These are phyloP conservation scores for Chrysophaeum taylorii DNA, from an alignment of 352 stramenopile species.

Conservation along the genomic window DNA sequence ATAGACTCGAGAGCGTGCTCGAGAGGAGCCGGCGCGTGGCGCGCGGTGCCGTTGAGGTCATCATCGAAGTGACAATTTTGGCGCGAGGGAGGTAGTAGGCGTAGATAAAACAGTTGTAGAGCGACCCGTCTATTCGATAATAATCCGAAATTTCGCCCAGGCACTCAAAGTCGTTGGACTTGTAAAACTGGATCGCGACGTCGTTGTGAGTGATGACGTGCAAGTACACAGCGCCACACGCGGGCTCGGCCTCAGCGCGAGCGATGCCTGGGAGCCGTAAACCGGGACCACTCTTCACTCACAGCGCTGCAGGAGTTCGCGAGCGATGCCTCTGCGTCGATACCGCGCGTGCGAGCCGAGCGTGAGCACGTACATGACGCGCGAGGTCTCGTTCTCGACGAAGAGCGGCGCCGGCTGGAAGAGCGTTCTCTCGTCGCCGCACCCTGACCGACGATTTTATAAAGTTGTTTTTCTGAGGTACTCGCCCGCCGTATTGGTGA, in stretches of 20 bases:
- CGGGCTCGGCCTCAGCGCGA: slow-evolving; percentile 54
- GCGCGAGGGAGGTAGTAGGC: slow-evolving; percentile 38
- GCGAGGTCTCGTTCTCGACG: neutral
- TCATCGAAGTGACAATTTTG: too few species aligned
- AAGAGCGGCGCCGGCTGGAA: neutral
- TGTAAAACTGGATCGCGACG: slow-evolving; percentile 84
- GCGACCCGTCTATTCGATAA: slow-evolving; percentile 52
- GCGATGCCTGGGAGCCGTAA: too few species aligned
- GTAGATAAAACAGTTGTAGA: slow-evolving; percentile 61
- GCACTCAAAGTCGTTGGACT: slow-evolving; percentile 83
- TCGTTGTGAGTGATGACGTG: slow-evolving; percentile 92
- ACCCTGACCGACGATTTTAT: too few species aligned
- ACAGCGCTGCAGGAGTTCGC: slow-evolving; percentile 71
- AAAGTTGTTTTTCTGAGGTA: too few species aligned
- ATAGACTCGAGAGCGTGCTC: too few species aligned
- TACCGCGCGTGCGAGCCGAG: slow-evolving; percentile 70
- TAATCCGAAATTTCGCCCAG: slow-evolving; percentile 72
- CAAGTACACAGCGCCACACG: slow-evolving; percentile 82
- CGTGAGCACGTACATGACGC: slow-evolving; percentile 93
- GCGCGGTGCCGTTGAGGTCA: too few species aligned
- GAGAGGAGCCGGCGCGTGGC: too few species aligned
- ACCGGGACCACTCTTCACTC: too few species aligned
- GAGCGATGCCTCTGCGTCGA: slow-evolving; percentile 72
- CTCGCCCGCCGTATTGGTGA: neutral
- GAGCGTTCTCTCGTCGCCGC: slow-evolving; percentile 3